Conservation (phyloP, 305 asterid genomes). For the Fraxinus platypoda region DNA sequence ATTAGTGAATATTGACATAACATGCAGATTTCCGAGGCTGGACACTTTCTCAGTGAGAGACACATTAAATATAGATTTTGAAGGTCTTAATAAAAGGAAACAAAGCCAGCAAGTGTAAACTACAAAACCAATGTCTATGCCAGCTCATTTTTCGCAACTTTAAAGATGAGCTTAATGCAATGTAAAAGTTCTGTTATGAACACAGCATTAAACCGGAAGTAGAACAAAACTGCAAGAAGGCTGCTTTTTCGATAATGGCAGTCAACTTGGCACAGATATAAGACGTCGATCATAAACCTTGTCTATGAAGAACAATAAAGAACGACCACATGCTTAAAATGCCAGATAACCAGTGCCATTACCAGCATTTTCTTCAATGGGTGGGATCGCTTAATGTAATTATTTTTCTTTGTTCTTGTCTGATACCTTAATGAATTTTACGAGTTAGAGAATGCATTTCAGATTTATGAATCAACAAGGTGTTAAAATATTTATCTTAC, state of each 20-base stretch:
- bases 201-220: not conserved
- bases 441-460: not conserved
- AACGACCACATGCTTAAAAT: not conserved
- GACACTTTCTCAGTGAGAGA: not conserved
- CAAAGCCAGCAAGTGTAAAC: not conserved
- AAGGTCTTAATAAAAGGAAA: not conserved
- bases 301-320: not conserved
- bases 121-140: not conserved
- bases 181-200: not conserved
- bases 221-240: not conserved
- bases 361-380: slow-evolving; percentile 2
- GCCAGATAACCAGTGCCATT: not conserved
- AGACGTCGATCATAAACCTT: not conserved
- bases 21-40: not conserved
- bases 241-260: not conserved
- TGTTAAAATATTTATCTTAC: not conserved
- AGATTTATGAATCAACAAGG: not conserved
- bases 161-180: not conserved
- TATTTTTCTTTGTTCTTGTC: not conserved
- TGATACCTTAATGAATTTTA: not conserved
- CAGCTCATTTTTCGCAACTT: not conserved
- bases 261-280: not conserved
- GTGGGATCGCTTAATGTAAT: not conserved
- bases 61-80: not conserved
- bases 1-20: not conserved